phyloP scores from a whole-genome alignment of 179 eudicot genomes.

The Actinidia arguta region DNA sequence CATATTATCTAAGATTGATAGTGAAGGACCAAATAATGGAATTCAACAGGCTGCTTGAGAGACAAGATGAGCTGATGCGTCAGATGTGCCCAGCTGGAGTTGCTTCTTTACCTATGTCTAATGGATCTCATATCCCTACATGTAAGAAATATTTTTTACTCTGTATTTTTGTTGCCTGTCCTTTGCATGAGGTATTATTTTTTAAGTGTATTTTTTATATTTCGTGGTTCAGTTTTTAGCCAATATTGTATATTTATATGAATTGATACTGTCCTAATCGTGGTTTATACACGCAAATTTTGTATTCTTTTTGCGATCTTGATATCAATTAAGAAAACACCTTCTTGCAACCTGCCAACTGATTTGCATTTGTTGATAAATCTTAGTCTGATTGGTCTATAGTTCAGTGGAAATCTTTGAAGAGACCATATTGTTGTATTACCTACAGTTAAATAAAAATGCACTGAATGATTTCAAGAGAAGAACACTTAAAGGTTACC shows the following conservation, averaged over 20 bases:
- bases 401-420: background rate
- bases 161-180: constrained; percentile 6
- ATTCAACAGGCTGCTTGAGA: constrained; percentile 79
- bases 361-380: background rate
- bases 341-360: constrained; percentile 12
- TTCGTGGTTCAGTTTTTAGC: background rate
- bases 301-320: background rate
- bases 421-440: background rate
- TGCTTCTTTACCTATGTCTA: constrained; percentile 57
- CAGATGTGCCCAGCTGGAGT: constrained; percentile 60
- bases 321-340: background rate
- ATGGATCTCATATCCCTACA: constrained; percentile 68
- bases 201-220: background rate
- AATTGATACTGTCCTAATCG: background rate
- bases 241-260: background rate
- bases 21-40: constrained; percentile 73
- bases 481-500: background rate
- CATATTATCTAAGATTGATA: constrained; percentile 73
- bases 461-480: constrained; percentile 10
- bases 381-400: too few relatives aligned
- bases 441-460: background rate
- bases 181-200: background rate
- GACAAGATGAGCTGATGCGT: constrained; percentile 70
- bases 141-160: constrained; percentile 43
- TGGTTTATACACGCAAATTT: background rate